These are phyloP conservation scores for Pleurotus platypus DNA, from an alignment of 768 basidiomycete species.

Conservation along the genomic window DNA sequence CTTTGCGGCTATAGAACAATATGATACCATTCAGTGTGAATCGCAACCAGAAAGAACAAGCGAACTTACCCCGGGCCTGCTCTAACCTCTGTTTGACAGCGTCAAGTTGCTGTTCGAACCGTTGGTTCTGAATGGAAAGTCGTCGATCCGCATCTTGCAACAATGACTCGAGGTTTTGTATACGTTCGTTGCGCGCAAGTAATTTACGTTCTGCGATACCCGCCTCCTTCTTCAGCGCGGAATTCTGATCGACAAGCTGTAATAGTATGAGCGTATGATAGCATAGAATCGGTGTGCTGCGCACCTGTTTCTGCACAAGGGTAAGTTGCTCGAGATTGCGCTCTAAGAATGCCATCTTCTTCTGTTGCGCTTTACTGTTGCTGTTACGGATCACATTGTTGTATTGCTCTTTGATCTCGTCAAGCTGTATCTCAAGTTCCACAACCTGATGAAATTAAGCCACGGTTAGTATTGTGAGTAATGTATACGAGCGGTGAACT, in stretches of 20 bases:
- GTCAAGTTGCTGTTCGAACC: constrained; percentile 91
- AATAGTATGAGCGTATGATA: background rate
- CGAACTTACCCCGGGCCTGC: constrained; percentile 77
- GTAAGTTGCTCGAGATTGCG: constrained; percentile 95
- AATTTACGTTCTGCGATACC: constrained; percentile 96
- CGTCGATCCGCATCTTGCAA: constrained; percentile 93
- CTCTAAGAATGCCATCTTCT: constrained; percentile 99
- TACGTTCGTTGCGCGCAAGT: constrained; percentile 94
- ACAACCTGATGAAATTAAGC: constrained; percentile 65
- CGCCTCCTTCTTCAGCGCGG: constrained; percentile 94
- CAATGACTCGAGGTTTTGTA: constrained; percentile 91
- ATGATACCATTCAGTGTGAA: constrained; percentile 8
- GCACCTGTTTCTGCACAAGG: constrained; percentile 93
- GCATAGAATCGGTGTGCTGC: constrained; percentile 13
- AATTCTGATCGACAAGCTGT: constrained; percentile 98
- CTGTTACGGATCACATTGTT: constrained; percentile 98
- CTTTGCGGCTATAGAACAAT: constrained; percentile 64
- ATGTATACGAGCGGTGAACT: constrained; percentile 10
- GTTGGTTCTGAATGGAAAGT: constrained; percentile 89
- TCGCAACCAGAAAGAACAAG: constrained; percentile 9
- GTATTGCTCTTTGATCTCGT: constrained; percentile 98
- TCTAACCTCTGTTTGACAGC: constrained; percentile 89
- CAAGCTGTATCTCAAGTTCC: constrained; percentile 96
- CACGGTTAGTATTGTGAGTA: constrained; percentile 13
- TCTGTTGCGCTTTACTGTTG: constrained; percentile 97